A percentile compares a stretch with the other conserved stretches of the same genome.
Conservation (phyloP, 2,329 filamentous ascomycete species). For the Cordyceps fumosorosea region DNA sequence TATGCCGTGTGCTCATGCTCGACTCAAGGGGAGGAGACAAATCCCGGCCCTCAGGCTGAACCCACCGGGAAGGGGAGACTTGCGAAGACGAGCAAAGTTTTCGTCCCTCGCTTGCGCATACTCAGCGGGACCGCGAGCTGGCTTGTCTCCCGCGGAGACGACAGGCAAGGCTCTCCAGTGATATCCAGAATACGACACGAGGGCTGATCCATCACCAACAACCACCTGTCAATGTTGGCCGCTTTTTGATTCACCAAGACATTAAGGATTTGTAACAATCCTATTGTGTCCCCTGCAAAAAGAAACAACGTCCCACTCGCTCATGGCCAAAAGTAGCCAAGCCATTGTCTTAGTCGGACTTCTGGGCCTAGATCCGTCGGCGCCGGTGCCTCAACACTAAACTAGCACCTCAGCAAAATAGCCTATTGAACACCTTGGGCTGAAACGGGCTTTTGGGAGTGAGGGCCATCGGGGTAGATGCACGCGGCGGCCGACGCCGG, state of each 20-base stretch:
- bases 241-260: neutral
- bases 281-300: neutral
- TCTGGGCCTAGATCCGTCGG: conserved; percentile 4
- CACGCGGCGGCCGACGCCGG: neutral
- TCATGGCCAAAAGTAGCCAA: neutral
- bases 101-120: neutral
- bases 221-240: neutral
- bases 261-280: conserved; percentile 4
- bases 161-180: neutral
- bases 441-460: neutral
- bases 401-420: neutral
- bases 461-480: neutral
- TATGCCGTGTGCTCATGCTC: neutral
- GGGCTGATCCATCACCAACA: neutral
- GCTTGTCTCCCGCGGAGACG: neutral
- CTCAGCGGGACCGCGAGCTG: neutral
- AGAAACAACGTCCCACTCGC: neutral
- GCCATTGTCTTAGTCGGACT: neutral
- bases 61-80: neutral
- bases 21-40: neutral
- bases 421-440: neutral
- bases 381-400: conserved; percentile 5
- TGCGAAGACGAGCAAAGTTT: neutral
- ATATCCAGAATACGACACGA: neutral
- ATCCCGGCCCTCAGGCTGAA: neutral